Conservation (phyloP, 768 basidiomycete species). For the Calocybe cyanea region DNA sequence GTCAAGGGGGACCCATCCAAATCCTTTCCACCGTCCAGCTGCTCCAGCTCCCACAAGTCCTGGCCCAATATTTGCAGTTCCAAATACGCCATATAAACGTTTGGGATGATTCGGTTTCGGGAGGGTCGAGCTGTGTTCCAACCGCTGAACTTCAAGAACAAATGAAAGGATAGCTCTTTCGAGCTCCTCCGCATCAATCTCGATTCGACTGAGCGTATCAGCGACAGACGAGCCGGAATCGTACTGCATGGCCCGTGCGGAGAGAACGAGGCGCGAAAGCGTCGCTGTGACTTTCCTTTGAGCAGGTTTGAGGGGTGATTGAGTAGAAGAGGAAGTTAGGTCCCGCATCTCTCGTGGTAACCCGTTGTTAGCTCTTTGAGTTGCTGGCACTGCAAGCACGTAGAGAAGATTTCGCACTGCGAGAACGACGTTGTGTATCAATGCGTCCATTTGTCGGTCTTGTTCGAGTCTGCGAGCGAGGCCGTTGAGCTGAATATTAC, state of each 20-base stretch:
- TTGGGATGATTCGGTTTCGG: constrained; percentile 36
- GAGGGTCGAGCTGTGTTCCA: constrained; percentile 33
- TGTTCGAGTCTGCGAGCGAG: constrained; percentile 48
- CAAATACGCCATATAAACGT: constrained; percentile 59
- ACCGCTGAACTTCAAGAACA: constrained; percentile 64
- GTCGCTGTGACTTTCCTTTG: constrained; percentile 88
- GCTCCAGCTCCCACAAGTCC: constrained; percentile 80
- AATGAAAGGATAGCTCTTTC: constrained; percentile 69
- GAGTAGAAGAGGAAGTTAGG: constrained; percentile 38
- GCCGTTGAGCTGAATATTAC: constrained; percentile 49
- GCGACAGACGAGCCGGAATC: constrained; percentile 61
- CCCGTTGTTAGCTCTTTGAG: constrained; percentile 56
- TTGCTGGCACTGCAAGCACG: constrained; percentile 53
- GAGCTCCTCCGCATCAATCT: constrained; percentile 72
- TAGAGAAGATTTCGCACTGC: constrained; percentile 79
- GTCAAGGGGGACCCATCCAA: constrained; percentile 69
- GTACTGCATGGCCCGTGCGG: constrained; percentile 85
- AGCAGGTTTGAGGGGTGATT: constrained; percentile 68
- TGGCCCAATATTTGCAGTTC: constrained; percentile 60
- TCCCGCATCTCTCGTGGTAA: constrained; percentile 49
- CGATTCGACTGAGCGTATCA: constrained; percentile 67
- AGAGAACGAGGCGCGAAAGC: constrained; percentile 83
- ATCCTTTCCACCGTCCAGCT: constrained; percentile 78
- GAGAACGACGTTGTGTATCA: constrained; percentile 61
- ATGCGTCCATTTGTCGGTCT: constrained; percentile 54